Conservation (phyloP, 805 yeast genomes). For the Lipomyces yamanashiensis region DNA sequence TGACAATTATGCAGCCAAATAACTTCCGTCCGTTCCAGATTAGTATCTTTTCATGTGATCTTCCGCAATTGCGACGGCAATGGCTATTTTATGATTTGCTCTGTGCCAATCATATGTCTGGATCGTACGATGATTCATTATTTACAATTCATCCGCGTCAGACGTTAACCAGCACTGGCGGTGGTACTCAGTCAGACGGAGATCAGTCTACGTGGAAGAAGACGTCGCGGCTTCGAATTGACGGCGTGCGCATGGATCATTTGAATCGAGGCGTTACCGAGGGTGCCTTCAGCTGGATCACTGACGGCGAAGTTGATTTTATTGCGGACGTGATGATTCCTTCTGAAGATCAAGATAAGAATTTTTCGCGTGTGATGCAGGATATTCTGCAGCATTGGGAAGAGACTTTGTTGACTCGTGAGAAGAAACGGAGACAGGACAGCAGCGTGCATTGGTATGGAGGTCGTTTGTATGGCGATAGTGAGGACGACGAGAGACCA, state of each 20-base stretch:
- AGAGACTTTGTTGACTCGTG: constrained; percentile 39
- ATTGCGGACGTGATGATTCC: constrained; percentile 89
- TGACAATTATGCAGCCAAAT: constrained; percentile 79
- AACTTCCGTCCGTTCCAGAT: constrained; percentile 83
- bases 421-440: constrained; percentile 6
- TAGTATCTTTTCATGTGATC: constrained; percentile 83
- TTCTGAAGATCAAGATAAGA: constrained; percentile 58
- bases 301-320: constrained; percentile 89
- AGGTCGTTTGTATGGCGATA: neutral
- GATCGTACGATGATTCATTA: constrained; percentile 89
- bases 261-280: constrained; percentile 78
- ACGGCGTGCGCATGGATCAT: constrained; percentile 84
- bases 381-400: constrained; percentile 52
- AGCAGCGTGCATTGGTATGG: constrained; percentile 1
- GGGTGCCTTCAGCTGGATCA: constrained; percentile 98
- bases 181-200: constrained; percentile 47
- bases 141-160: constrained; percentile 88
- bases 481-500: constrained; percentile 30
- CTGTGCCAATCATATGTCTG: constrained; percentile 82
- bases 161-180: constrained; percentile 50
- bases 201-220: constrained; percentile 54
- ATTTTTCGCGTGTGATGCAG: constrained; percentile 45
- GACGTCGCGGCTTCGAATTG: constrained; percentile 80
- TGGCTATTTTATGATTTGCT: constrained; percentile 90
- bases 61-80: constrained; percentile 80